Evolutionary conservation across 225 moss, liverwort and hornwort species (phyloP), one percentile per base, ranked within the genome.

Genomic region (Climacium dendroides): DNA sequence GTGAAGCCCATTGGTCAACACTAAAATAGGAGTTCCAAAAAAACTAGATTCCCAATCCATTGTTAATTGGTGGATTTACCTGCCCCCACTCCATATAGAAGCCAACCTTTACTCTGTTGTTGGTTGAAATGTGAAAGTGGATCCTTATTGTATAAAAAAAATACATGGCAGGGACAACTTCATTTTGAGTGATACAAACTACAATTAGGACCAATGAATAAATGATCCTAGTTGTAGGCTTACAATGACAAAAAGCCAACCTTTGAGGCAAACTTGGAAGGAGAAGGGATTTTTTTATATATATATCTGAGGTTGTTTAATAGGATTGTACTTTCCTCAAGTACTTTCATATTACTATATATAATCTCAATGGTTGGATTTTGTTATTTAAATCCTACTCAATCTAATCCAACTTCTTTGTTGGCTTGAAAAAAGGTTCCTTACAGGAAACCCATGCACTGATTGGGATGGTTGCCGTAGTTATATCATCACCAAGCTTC

Each of bases 381-480:
- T 61, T 63, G 2, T 61, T 37, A 43, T 0, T 37, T 43, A 48
- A 30, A 48, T 48, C 11, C 30, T 30, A 48, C 10, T 73, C 12
- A 20, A 50, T 50, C 50, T 22, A 52, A 50, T 50, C 13, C 53
- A 74, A 86, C 11, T 50, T 48, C 1, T 82, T 32, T 87, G 50
- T 86, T 86, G 86, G 80, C 24, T 85, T 55, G 52, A n/a, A 78
- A 43, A 79, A 89, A 99, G 98, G 80, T 95, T 95, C 76, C 92
- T 99, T 43, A 93, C 97, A 91, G 98, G 98, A 50, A 99, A 99
- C 59, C 98, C 98, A 57, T 96, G 97, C 89, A 93, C 94, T 9
- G 98, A 99, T 85, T 97, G 92, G 86, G 88, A 88, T 85, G 95
- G 94, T 8, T 99, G 85, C 78, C 95, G 98, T 6, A 95, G 85